phyloP scores from a whole-genome alignment of 2,329 filamentous ascomycete species.

The Cercospora canescens region DNA sequence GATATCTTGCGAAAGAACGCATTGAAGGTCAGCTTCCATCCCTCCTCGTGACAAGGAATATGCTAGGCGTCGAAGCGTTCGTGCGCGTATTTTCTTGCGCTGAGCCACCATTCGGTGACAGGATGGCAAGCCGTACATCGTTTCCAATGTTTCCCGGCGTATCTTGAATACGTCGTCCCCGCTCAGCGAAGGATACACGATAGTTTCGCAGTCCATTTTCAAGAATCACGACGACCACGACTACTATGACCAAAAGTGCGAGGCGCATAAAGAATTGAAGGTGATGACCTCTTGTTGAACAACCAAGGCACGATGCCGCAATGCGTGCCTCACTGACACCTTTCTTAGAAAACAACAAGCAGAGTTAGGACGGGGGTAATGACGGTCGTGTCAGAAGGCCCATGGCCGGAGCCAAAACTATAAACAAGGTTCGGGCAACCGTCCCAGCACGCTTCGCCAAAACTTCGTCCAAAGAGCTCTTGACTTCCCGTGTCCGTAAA shows the following conservation, averaged over 20 bases:
- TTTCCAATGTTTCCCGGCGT: conserved; percentile 40
- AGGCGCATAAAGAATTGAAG: conserved; percentile 56
- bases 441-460: background rate
- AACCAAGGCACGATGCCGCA: background rate
- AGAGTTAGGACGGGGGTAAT: conserved; percentile 30
- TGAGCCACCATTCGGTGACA: conserved; percentile 34
- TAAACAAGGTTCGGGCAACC: conserved; percentile 4
- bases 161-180: conserved; percentile 37
- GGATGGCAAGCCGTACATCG: conserved; percentile 71
- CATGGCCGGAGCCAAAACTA: conserved; percentile 30
- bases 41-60: background rate
- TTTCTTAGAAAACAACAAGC: conserved; percentile 27
- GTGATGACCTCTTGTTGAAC: conserved; percentile 14
- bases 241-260: conserved; percentile 66
- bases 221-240: conserved; percentile 65
- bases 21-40: conserved; percentile 38
- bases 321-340: background rate
- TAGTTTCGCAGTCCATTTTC: conserved; percentile 66
- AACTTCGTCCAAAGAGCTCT: background rate
- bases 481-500: background rate
- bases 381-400: conserved; percentile 32
- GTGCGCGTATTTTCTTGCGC: background rate
- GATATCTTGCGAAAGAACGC: conserved; percentile 46
- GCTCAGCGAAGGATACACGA: conserved; percentile 64
- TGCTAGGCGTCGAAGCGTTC: background rate